Evolutionary conservation across 352 stramenopile genomes (phyloP), one percentile per base, ranked within the genome.

Genomic region (Aphanomyces invadans): DNA sequence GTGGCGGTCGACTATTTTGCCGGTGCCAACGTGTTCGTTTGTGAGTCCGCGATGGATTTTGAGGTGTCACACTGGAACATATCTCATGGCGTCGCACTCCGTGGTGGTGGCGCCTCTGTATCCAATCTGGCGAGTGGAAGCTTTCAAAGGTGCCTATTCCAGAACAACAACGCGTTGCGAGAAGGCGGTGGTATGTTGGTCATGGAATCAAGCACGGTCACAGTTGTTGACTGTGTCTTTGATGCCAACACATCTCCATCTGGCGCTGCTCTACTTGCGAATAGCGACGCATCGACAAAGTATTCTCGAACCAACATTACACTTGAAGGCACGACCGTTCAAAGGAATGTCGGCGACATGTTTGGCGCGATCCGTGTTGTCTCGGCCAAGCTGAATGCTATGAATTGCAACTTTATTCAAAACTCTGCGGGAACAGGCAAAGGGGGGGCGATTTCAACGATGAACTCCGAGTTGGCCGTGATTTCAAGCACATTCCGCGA

Each of bases 11-110:
- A 42, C 7, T 42, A 42, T 15, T 42, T 52, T 3, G 28, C n/a
- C n/a, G 55, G 55, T 29, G 55, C 55, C 26, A 63, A 63, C 23
- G 26, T 63, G 10, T 63, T 32, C 23, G 15, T 42, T 15, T 7
- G 36, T 7, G 36, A 42, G 15, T 42, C 36, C 48, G 55, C 31
- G 55, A 46, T 31, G 17, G n/a, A n/a, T 25, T 19, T 49, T 21
- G 26, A 21, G n/a, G 1, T 31, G 57, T 23, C 28, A 4, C 9
- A 23, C 10, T 65, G 46, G 57, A 25, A 55, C 9, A 28, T 65
- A 11, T 28, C 23, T n/a, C 5, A 28, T n/a, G 57, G 31, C 45
- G 25, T 19, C 3, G 57, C 57, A 7, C 26, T 28, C 17, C 26
- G 23, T 26, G 57, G 57, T 15, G 57, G 31, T 32, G 57, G 57